Evolutionary conservation across 805 yeast species (phyloP).

Genomic region (Candida pseudofarinosa): DNA sequence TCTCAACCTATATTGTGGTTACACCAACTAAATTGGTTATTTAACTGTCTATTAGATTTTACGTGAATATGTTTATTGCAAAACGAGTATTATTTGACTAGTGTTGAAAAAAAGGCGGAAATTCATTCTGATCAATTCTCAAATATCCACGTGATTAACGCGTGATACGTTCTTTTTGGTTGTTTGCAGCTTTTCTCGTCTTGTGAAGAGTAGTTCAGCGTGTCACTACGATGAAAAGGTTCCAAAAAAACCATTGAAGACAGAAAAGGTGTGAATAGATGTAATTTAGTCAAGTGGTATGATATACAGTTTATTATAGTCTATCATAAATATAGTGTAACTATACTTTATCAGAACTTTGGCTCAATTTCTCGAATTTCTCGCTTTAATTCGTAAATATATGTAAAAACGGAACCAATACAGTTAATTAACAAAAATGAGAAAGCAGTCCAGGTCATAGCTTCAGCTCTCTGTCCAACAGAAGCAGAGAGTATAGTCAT

Average conservation of each 20-base stretch:
- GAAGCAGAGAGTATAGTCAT: conserved; percentile 43
- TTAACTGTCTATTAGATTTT: neutral
- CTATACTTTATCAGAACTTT: conserved; percentile 6
- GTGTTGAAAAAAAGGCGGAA: conserved; percentile 18
- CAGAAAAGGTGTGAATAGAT: too few relatives aligned
- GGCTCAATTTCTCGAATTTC: conserved; percentile 5
- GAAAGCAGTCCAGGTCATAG: conserved; percentile 61
- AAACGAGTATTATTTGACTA: conserved; percentile 3
- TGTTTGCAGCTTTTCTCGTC: neutral
- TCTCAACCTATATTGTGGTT: neutral
- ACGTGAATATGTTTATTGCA: neutral
- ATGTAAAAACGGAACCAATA: conserved; percentile 30
- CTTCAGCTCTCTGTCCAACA: conserved; percentile 49
- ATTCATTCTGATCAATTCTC: conserved; percentile 10
- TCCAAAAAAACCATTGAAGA: too few relatives aligned
- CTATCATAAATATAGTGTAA: too few relatives aligned
- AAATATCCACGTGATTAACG: conserved; percentile 2
- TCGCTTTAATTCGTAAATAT: conserved; percentile 19
- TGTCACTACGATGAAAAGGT: too few relatives aligned
- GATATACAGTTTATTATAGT: too few relatives aligned
- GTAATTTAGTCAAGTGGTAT: too few relatives aligned
- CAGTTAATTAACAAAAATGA: conserved; percentile 41
- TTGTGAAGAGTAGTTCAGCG: too few relatives aligned
- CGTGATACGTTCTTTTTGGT: neutral
- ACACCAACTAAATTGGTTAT: neutral